These are phyloP conservation scores for Colletotrichum nymphaeae DNA, from an alignment of 2,329 filamentous ascomycete species.

Conservation along the genomic window DNA sequence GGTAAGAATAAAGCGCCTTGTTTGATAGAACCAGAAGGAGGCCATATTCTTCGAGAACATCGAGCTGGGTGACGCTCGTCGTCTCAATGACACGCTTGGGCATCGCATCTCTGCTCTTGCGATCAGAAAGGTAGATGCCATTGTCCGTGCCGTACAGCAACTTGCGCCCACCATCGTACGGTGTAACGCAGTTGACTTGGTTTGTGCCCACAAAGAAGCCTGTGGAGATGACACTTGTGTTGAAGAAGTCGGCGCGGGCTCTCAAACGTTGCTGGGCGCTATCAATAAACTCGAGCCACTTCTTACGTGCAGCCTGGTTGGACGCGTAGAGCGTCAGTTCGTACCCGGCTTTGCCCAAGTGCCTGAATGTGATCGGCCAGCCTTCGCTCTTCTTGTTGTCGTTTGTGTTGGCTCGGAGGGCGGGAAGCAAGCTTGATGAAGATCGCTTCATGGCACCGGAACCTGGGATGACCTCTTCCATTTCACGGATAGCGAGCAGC, in stretches of 20 bases:
- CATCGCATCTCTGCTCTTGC: slow-evolving; percentile 84
- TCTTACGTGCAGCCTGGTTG: slow-evolving; percentile 87
- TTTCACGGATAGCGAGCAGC: slow-evolving; percentile 91
- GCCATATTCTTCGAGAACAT: slow-evolving; percentile 95
- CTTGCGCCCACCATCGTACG: slow-evolving; percentile 95
- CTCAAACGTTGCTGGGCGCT: slow-evolving; percentile 88
- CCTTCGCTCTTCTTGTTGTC: slow-evolving; percentile 77
- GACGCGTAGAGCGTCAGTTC: slow-evolving; percentile 90
- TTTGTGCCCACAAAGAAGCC: slow-evolving; percentile 75
- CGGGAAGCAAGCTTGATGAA: slow-evolving; percentile 83
- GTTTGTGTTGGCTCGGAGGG: slow-evolving; percentile 57
- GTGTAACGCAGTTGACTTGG: slow-evolving; percentile 93
- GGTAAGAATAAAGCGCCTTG: slow-evolving; percentile 92
- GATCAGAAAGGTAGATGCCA: slow-evolving; percentile 91
- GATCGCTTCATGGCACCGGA: slow-evolving; percentile 85
- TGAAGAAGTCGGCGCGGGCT: slow-evolving; percentile 92
- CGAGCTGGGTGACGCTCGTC: slow-evolving; percentile 90
- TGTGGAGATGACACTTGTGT: slow-evolving; percentile 71
- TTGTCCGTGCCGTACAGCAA: slow-evolving; percentile 94
- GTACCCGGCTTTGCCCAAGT: slow-evolving; percentile 95
- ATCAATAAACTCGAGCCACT: slow-evolving; percentile 97
- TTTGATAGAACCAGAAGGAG: slow-evolving; percentile 92
- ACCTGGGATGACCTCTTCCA: slow-evolving; percentile 93
- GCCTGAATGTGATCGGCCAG: slow-evolving; percentile 95
- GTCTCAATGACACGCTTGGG: slow-evolving; percentile 89